Percentiles rank a stretch among this genome's conserved stretches.
Evolutionary conservation across 2,329 filamentous ascomycete genomes (phyloP).

Genomic region (Monosporascus sp.): DNA sequence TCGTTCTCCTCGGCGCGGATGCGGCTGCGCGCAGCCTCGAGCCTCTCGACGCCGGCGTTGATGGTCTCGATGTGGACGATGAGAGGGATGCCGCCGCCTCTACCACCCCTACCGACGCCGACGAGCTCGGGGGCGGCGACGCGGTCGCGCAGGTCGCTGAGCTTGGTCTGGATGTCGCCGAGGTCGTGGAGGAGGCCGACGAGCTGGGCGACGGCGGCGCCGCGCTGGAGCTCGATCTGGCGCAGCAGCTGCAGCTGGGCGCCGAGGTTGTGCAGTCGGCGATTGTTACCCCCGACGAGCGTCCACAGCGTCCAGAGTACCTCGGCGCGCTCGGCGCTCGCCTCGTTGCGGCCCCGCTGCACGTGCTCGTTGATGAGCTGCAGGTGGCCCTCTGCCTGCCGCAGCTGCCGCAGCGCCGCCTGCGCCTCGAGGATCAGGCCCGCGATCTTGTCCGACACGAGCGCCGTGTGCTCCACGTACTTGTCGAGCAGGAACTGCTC

Average conservation of each 20-base stretch:
- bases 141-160: slow-evolving; percentile 66
- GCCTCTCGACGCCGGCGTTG: slow-evolving; percentile 63
- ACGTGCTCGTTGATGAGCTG: slow-evolving; percentile 65
- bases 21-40: slow-evolving; percentile 58
- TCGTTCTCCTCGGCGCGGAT: slow-evolving; percentile 56
- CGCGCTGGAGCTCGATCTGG: slow-evolving; percentile 61
- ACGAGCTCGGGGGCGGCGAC: slow-evolving; percentile 62
- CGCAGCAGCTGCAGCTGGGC: slow-evolving; percentile 58
- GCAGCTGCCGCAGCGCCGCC: slow-evolving; percentile 58
- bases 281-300: slow-evolving; percentile 63
- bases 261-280: slow-evolving; percentile 54
- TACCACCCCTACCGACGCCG: slow-evolving; percentile 28
- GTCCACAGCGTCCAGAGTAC: slow-evolving; percentile 69
- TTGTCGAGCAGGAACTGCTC: slow-evolving; percentile 63
- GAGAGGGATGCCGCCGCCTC: slow-evolving; percentile 49
- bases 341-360: slow-evolving; percentile 54
- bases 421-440: slow-evolving; percentile 65
- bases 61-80: slow-evolving; percentile 73
- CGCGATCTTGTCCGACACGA: slow-evolving; percentile 64
- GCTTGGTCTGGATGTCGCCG: slow-evolving; percentile 63
- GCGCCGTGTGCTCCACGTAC: slow-evolving; percentile 66
- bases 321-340: slow-evolving; percentile 56
- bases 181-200: slow-evolving; percentile 64
- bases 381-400: slow-evolving; percentile 64
- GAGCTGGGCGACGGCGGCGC: slow-evolving; percentile 63